A percentile compares a stretch with the other conserved stretches of the same genome.
phyloP scores from a whole-genome alignment of 169 alveolate species.

The Hepatocystis sp. region DNA sequence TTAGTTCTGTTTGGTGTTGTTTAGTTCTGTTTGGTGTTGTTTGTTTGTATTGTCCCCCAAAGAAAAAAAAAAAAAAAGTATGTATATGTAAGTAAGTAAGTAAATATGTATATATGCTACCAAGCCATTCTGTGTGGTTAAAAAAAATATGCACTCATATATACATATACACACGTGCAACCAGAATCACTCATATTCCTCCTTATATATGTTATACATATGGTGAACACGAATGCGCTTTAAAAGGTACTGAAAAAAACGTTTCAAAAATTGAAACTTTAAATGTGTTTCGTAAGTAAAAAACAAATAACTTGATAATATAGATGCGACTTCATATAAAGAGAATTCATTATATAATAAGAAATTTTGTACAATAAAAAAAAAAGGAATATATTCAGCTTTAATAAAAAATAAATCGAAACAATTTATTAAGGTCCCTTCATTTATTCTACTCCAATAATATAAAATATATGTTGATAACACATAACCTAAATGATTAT shows the following conservation, averaged over 20 bases:
- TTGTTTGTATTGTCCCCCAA: no score
- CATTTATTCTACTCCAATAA: conserved; percentile 86
- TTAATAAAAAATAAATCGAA: conserved; percentile 80
- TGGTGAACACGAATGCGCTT: conserved; percentile 22
- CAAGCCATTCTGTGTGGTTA: no score
- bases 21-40: no score
- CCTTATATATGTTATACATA: conserved; percentile 41
- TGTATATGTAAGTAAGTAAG: no score
- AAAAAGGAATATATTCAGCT: conserved; percentile 82
- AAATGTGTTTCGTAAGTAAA: conserved; percentile 44
- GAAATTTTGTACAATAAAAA: conserved; percentile 82
- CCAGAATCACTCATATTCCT: conserved; percentile 37
- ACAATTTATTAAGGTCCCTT: conserved; percentile 84
- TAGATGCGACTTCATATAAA: conserved; percentile 76
- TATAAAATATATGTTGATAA: conserved; percentile 81
- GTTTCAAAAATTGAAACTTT: conserved; percentile 16
- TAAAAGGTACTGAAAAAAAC: conserved; percentile 4
- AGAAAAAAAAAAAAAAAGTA: no score
- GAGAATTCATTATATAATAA: conserved; percentile 79
- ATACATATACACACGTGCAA: no score
- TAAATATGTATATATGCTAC: no score
- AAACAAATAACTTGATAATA: conserved; percentile 47
- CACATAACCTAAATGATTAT: conserved; percentile 79
- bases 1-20: no score
- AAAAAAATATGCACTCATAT: no score